Evolutionary conservation across 2,329 filamentous ascomycete species (phyloP).

Genomic region (Allantophomopsis cytisporea): DNA sequence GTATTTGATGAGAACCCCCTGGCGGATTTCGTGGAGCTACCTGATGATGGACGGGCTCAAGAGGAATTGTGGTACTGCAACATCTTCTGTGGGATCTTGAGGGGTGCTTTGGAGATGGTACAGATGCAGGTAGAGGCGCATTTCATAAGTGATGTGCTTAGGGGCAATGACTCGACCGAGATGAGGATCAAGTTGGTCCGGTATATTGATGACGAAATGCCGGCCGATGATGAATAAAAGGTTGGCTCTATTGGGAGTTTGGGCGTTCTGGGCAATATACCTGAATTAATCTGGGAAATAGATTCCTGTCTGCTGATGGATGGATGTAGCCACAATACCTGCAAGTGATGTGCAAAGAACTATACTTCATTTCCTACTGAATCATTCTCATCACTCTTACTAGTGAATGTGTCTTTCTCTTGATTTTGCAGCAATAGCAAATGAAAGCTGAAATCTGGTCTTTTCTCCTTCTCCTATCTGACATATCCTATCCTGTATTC

Average conservation of each 20-base stretch:
- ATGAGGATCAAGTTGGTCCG: constrained; percentile 87
- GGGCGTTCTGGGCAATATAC: background rate
- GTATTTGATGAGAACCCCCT: constrained; percentile 95
- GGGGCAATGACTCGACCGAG: constrained; percentile 92
- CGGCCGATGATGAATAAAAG: constrained; percentile 77
- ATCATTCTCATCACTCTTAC: no score
- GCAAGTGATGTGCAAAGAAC: no score
- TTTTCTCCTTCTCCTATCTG: no score
- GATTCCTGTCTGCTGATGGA: no score
- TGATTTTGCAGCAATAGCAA: no score
- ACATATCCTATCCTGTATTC: no score
- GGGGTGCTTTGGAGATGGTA: constrained; percentile 93
- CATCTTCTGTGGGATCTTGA: constrained; percentile 83
- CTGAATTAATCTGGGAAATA: no score
- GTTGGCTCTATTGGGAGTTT: background rate
- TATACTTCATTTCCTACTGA: no score
- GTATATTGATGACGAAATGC: constrained; percentile 96
- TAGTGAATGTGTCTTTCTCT: no score
- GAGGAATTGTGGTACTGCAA: constrained; percentile 98
- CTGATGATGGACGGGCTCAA: constrained; percentile 88
- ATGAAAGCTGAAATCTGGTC: no score
- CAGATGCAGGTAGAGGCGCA: constrained; percentile 98
- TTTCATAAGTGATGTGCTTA: constrained; percentile 85
- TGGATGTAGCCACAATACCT: no score
- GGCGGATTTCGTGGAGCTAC: constrained; percentile 93